phyloP scores from a whole-genome alignment of 2,329 filamentous ascomycete species.

The Pyricularia sp. region DNA sequence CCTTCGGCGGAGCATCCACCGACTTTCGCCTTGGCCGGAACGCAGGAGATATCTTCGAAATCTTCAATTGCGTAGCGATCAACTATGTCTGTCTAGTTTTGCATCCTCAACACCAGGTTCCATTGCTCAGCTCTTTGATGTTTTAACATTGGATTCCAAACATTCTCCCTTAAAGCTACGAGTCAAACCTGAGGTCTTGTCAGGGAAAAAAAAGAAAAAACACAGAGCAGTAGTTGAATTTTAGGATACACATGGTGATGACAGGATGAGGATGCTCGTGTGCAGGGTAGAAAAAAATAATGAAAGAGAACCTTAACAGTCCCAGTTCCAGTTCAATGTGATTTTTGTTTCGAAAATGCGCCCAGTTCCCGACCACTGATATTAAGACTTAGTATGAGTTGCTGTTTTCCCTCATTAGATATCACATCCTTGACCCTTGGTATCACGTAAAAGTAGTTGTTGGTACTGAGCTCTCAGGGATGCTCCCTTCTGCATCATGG shows the following conservation, averaged over 20 bases:
- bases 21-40: neutral
- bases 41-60: neutral
- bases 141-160: neutral
- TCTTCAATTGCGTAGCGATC: neutral
- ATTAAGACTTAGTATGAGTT: neutral
- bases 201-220: neutral
- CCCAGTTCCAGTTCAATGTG: neutral
- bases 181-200: neutral
- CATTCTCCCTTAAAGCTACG: neutral
- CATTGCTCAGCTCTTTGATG: neutral
- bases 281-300: neutral
- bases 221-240: neutral
- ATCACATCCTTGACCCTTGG: neutral
- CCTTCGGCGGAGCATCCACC: neutral
- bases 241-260: neutral
- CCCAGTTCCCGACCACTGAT: neutral
- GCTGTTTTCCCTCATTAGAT: neutral
- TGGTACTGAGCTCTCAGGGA: neutral
- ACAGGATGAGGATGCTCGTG: neutral
- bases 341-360: neutral
- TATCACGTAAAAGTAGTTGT: neutral
- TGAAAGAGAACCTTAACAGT: neutral
- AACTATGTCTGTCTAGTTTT: neutral
- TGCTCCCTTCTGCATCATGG: neutral
- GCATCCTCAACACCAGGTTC: neutral